These are phyloP conservation scores for Aspergillus novoparasiticus DNA, from an alignment of 2,329 filamentous ascomycete species.

Conservation along the genomic window DNA sequence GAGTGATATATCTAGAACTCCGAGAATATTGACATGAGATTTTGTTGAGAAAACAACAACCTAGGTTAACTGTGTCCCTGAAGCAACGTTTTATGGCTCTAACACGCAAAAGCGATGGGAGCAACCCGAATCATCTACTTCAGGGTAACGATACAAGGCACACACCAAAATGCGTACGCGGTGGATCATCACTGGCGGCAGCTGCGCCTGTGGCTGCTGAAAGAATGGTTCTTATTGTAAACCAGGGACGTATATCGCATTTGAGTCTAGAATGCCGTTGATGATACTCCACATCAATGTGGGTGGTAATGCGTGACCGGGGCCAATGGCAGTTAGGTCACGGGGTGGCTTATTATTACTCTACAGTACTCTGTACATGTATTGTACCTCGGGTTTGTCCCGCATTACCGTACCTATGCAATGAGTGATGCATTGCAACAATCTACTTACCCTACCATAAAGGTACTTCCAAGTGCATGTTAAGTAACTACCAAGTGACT, in stretches of 20 bases:
- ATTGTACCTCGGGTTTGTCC: too few relatives aligned
- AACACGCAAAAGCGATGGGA: neutral
- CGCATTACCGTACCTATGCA: too few relatives aligned
- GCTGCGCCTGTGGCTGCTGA: neutral
- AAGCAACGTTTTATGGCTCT: neutral
- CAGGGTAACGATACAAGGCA: conserved; percentile 6
- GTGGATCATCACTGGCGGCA: conserved; percentile 8
- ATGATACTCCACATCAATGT: neutral
- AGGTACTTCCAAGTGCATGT: neutral
- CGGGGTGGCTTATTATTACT: neutral
- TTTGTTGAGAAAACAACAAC: neutral
- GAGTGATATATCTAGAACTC: neutral
- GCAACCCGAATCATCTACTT: neutral
- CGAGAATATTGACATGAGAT: neutral
- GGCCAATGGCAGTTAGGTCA: neutral
- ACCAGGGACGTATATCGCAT: neutral
- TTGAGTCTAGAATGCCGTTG: neutral
- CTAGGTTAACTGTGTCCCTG: neutral
- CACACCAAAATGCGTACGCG: conserved; percentile 3
- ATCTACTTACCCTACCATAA: neutral
- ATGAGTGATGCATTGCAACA: neutral
- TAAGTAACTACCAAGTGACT: neutral
- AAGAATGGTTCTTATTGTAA: neutral
- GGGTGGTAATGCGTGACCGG: neutral
- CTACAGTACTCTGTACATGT: too few relatives aligned